These are phyloP conservation scores for Trametes versicolor DNA, from an alignment of 1,284 basidiomycete species.

Conservation along the genomic window DNA sequence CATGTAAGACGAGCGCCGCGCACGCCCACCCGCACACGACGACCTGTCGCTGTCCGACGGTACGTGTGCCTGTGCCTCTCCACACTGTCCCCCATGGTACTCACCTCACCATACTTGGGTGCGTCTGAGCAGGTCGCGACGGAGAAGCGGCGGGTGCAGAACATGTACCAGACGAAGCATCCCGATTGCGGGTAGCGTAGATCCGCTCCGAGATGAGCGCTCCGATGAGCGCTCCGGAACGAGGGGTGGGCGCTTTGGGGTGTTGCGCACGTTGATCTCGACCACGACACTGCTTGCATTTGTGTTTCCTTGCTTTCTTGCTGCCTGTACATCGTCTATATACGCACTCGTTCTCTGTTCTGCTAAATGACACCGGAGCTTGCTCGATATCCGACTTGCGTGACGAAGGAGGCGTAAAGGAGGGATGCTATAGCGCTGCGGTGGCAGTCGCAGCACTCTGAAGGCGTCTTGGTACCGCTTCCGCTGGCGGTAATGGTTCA, in stretches of 20 bases:
- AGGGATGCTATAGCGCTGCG: no score
- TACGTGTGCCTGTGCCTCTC: slow-evolving; percentile 23
- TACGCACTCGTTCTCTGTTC: no score
- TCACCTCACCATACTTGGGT: background rate
- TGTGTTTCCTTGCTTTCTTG: background rate
- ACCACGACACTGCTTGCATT: background rate
- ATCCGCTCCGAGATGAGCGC: slow-evolving; percentile 1
- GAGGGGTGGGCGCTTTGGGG: no score
- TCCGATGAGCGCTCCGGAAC: slow-evolving; percentile 9
- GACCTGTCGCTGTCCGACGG: slow-evolving; percentile 57
- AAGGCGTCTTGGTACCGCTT: no score
- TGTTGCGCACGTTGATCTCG: background rate
- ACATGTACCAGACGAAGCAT: slow-evolving; percentile 36
- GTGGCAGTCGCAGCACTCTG: no score
- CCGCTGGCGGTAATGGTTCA: no score
- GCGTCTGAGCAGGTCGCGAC: slow-evolving; percentile 22
- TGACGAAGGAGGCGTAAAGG: background rate
- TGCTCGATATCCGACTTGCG: no score
- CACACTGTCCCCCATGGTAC: background rate
- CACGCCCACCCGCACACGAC: slow-evolving; percentile 63
- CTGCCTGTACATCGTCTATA: background rate
- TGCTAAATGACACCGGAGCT: no score
- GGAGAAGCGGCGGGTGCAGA: slow-evolving; percentile 35
- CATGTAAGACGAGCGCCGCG: slow-evolving; percentile 62
- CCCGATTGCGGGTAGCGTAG: slow-evolving; percentile 29